phyloP scores from a whole-genome alignment of 1,284 basidiomycete species.

The Lignosus rhinocerotis region DNA sequence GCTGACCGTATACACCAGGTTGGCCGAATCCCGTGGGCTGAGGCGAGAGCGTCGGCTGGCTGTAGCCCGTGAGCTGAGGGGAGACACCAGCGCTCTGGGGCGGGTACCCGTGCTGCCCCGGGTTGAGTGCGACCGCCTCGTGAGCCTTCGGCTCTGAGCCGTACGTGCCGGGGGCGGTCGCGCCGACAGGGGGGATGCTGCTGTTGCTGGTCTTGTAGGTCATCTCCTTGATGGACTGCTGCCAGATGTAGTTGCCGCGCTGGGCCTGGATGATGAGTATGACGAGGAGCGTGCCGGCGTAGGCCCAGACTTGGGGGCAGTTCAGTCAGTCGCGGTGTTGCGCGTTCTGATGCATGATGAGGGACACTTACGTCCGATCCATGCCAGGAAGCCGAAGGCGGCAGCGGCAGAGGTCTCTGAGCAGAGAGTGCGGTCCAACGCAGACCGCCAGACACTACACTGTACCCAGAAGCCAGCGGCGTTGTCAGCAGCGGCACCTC shows the following conservation, averaged over 20 bases:
- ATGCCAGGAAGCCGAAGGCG: conserved; percentile 20
- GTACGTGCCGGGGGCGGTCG: conserved; percentile 1
- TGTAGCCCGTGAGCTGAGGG: conserved; percentile 9
- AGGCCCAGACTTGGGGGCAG: conserved; percentile 12
- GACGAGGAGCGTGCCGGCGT: conserved; percentile 15
- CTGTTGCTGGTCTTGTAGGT: not conserved
- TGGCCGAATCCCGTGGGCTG: not conserved
- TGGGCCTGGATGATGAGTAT: conserved; percentile 20
- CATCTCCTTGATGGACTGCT: conserved; percentile 17
- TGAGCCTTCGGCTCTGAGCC: conserved; percentile 12
- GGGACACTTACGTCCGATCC: conserved; percentile 16
- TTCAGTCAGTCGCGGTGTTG: not conserved
- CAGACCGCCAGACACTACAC: conserved; percentile 10
- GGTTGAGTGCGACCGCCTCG: conserved; percentile 7
- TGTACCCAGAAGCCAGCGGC: conserved; percentile 17
- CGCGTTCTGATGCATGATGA: too few relatives aligned
- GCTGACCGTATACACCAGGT: not conserved
- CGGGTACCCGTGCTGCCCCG: conserved; percentile 16
- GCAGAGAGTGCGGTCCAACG: conserved; percentile 11
- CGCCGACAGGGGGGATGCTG: conserved; percentile 3
- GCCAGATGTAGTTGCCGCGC: conserved; percentile 22
- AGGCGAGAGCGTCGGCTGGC: not conserved
- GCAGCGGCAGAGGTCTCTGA: conserved; percentile 17
- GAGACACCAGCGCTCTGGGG: conserved; percentile 1
- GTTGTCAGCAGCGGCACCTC: conserved; percentile 14